Percentiles rank a stretch among this genome's conserved stretches.
Conservation (phyloP, 2,329 filamentous ascomycete genomes). For the Cladosporium sp. region DNA sequence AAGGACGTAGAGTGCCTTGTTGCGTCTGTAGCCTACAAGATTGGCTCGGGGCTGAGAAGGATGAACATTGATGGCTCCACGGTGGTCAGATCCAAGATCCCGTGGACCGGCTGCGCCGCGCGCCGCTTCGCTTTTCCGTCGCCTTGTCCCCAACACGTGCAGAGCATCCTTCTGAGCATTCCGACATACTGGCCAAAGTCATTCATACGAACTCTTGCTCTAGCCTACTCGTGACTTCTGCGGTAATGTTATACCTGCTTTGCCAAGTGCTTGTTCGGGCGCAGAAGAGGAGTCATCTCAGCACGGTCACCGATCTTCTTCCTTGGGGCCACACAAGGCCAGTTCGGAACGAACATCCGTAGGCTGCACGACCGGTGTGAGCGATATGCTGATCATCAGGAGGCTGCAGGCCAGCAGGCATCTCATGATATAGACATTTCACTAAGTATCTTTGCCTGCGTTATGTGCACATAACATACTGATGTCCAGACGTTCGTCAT, state of each 20-base stretch:
- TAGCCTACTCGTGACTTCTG: neutral
- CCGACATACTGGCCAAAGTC: neutral
- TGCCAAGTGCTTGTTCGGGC: neutral
- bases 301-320: neutral
- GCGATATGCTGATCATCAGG: neutral
- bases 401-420: neutral
- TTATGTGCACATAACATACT: no score
- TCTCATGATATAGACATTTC: no score
- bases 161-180: neutral
- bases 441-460: no score
- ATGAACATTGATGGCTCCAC: neutral
- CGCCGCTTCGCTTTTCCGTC: conserved; percentile 5
- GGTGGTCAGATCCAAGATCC: conserved; percentile 8
- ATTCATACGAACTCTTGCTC: neutral
- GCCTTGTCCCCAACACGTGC: conserved; percentile 1
- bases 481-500: neutral
- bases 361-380: neutral
- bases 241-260: neutral
- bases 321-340: neutral
- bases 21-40: neutral
- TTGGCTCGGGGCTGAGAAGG: neutral
- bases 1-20: neutral
- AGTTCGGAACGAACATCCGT: neutral
- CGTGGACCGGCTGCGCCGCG: conserved; percentile 9
- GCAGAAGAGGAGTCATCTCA: neutral